Conservation (phyloP, 768 basidiomycete genomes). For the Mycena kentingensis region DNA sequence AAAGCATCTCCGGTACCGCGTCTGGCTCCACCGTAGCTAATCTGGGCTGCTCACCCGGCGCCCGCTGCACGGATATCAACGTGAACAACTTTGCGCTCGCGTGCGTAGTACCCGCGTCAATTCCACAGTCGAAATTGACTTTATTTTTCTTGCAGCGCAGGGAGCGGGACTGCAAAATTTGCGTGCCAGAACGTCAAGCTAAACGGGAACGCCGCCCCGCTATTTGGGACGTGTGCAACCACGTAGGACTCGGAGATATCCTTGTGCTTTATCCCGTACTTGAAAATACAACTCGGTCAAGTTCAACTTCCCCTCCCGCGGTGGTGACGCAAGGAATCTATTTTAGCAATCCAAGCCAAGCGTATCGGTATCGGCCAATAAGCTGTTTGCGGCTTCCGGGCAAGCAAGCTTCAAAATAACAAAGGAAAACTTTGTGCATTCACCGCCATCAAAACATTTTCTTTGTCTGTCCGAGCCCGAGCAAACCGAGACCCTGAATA, state of each 20-base stretch:
- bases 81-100: conserved; percentile 47
- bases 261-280: no score
- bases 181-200: conserved; percentile 57
- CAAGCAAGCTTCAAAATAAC: no score
- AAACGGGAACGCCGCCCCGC: conserved; percentile 42
- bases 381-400: no score
- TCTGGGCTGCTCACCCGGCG: conserved; percentile 58
- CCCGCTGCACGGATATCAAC: conserved; percentile 50
- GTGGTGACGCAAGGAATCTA: no score
- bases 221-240: conserved; percentile 44
- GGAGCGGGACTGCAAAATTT: conserved; percentile 46
- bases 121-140: conserved; percentile 1
- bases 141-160: conserved; percentile 45
- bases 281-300: no score
- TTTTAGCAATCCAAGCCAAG: no score
- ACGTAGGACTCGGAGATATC: conserved; percentile 26
- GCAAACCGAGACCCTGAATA: no score
- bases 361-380: no score
- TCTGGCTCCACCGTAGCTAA: conserved; percentile 55
- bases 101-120: conserved; percentile 33
- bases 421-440: no score
- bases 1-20: conserved; percentile 58
- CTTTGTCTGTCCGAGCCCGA: no score
- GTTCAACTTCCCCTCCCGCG: no score
- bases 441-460: no score